Evolutionary conservation across 495 filamentous ascomycete species (phyloP).

Genomic region (Choiromyces venosus): DNA sequence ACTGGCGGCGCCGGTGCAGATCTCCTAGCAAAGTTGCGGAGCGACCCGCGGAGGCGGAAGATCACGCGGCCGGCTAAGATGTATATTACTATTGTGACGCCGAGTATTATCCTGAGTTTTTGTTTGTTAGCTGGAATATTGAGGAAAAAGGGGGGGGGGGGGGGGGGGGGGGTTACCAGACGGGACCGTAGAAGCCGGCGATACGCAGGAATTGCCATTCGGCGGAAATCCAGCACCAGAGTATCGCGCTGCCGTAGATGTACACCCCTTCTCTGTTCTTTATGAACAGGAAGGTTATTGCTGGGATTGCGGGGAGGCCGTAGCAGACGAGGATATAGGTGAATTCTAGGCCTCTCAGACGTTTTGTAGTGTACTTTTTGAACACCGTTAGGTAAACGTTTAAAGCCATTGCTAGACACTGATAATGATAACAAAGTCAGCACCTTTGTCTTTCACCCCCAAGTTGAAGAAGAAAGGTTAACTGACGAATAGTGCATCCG

Average conservation of each 20-base stretch:
- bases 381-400: slow-evolving; percentile 89
- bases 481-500: slow-evolving; percentile 53
- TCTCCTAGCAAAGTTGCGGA: slow-evolving; percentile 47
- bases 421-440: slow-evolving; percentile 4
- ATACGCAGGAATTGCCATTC: slow-evolving; percentile 70
- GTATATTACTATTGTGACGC: slow-evolving; percentile 68
- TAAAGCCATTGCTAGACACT: slow-evolving; percentile 72
- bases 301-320: slow-evolving; percentile 66
- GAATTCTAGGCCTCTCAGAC: slow-evolving; percentile 64
- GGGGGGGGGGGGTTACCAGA: slow-evolving; percentile 56
- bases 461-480: neutral
- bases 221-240: slow-evolving; percentile 78
- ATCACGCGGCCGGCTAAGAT: slow-evolving; percentile 65
- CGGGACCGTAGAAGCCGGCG: slow-evolving; percentile 73
- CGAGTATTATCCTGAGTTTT: slow-evolving; percentile 52
- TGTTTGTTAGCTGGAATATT: neutral
- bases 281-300: slow-evolving; percentile 63
- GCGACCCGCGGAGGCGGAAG: slow-evolving; percentile 55
- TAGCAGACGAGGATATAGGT: slow-evolving; percentile 69
- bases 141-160: neutral
- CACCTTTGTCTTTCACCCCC: neutral
- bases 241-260: slow-evolving; percentile 69
- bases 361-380: slow-evolving; percentile 61
- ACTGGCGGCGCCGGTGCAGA: slow-evolving; percentile 20
- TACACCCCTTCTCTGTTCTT: slow-evolving; percentile 47